Percentiles rank a stretch among this genome's conserved stretches.
Conservation (phyloP, 1,139 yeast genomes). For the Yamadazyma membranifaciens region DNA sequence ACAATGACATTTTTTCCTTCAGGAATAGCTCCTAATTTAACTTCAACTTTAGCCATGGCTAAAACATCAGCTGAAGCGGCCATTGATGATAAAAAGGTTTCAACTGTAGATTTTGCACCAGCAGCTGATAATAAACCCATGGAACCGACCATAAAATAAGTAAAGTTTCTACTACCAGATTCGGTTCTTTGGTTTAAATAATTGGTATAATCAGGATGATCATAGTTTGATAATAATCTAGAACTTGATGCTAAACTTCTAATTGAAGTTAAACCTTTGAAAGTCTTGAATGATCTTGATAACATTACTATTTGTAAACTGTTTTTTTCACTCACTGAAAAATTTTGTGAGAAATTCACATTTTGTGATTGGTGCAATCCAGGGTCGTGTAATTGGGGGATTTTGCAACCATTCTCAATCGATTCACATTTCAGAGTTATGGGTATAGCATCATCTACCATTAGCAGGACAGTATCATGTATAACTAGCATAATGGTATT, state of each 20-base stretch:
- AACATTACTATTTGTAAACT: constrained; percentile 6
- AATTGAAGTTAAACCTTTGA: constrained; percentile 27
- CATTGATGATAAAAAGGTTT: constrained; percentile 89
- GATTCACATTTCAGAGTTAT: no score
- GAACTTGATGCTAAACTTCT: constrained; percentile 48
- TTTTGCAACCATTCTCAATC: neutral
- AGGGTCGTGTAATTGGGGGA: neutral
- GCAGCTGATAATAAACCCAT: constrained; percentile 93
- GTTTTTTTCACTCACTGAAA: constrained; percentile 4
- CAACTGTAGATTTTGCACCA: constrained; percentile 97
- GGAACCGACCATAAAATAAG: constrained; percentile 98
- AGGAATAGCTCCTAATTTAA: constrained; percentile 90
- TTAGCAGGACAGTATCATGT: no score
- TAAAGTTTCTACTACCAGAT: constrained; percentile 76
- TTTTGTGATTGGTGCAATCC: constrained; percentile 7
- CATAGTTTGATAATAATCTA: constrained; percentile 67
- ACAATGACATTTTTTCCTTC: constrained; percentile 97
- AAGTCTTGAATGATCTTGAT: constrained; percentile 21
- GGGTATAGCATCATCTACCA: no score
- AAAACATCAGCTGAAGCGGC: constrained; percentile 98
- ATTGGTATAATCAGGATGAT: constrained; percentile 88
- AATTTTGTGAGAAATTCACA: constrained; percentile 7
- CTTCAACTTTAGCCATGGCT: constrained; percentile 99
- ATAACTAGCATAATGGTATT: no score
- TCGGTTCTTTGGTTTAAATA: constrained; percentile 75